Percentiles rank a stretch among this genome's conserved stretches.
Conservation (phyloP, 768 basidiomycete genomes). For the Kwoniella heveanensis region DNA sequence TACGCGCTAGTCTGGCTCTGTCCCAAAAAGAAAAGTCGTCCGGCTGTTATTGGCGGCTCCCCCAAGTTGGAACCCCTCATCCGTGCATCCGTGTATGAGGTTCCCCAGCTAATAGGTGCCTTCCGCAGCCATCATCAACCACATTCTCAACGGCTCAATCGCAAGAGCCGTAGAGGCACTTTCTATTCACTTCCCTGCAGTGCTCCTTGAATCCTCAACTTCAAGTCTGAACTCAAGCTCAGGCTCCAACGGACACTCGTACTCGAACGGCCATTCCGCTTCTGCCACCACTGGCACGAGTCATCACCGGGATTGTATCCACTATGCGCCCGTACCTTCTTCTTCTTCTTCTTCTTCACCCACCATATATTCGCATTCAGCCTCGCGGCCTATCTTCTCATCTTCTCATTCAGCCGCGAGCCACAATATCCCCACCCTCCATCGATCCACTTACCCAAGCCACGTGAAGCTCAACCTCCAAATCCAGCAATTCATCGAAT, state of each 20-base stretch:
- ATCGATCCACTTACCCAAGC: slow-evolving; percentile 65
- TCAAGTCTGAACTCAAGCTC: slow-evolving; percentile 2
- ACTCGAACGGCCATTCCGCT: slow-evolving; percentile 12
- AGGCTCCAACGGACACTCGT: background rate
- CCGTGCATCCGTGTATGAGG: no score
- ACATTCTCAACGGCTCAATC: slow-evolving; percentile 75
- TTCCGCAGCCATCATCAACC: slow-evolving; percentile 69
- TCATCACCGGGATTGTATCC: background rate
- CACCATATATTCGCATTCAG: background rate
- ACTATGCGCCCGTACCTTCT: background rate
- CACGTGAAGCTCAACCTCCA: slow-evolving; percentile 82
- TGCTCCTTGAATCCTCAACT: slow-evolving; percentile 58
- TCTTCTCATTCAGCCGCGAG: background rate
- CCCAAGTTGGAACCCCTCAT: no score
- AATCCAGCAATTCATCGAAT: slow-evolving; percentile 83
- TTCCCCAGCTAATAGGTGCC: no score
- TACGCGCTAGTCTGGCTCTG: no score
- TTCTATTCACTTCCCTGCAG: slow-evolving; percentile 72
- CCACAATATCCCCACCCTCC: slow-evolving; percentile 31
- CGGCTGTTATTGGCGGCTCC: no score
- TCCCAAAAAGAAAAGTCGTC: no score
- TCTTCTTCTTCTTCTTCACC: background rate
- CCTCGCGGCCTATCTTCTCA: background rate
- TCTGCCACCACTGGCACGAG: slow-evolving; percentile 2
- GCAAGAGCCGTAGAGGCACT: slow-evolving; percentile 70